These are phyloP conservation scores for Escallonia rubra DNA, from an alignment of 129 eudicot species.

Conservation along the genomic window DNA sequence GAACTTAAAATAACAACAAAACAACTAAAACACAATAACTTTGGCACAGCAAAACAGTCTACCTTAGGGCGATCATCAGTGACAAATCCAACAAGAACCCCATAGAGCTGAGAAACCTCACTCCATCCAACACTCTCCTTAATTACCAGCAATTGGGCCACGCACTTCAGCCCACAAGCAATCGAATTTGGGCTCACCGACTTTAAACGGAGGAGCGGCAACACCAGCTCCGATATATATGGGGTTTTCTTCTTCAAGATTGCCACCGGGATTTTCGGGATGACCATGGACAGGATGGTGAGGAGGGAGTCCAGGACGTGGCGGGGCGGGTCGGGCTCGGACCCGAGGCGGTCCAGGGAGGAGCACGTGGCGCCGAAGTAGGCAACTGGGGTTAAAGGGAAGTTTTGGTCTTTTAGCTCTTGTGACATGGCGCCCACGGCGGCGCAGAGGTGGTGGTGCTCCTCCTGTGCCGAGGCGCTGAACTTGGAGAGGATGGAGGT, in stretches of 20 bases:
- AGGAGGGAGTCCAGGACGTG: constrained; percentile 52
- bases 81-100: constrained; percentile 36
- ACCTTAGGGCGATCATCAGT: constrained; percentile 71
- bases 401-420: constrained; percentile 52
- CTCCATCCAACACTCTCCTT: constrained; percentile 48
- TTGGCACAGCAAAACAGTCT: background rate
- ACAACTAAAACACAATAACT: too few species aligned
- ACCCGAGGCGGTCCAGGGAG: constrained; percentile 58
- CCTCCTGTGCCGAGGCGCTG: constrained; percentile 36
- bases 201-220: constrained; percentile 25
- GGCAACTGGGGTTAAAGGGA: constrained; percentile 58
- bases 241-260: constrained; percentile 42
- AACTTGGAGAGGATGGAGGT: constrained; percentile 39
- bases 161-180: constrained; percentile 49
- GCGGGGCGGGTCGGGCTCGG: constrained; percentile 31
- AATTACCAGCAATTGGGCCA: constrained; percentile 35
- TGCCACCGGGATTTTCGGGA: constrained; percentile 27
- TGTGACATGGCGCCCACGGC: constrained; percentile 69
- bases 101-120: constrained; percentile 49
- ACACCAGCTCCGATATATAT: constrained; percentile 40
- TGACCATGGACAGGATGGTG: constrained; percentile 44
- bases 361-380: constrained; percentile 78
- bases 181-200: constrained; percentile 15
- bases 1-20: background rate
- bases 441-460: constrained; percentile 70